These are phyloP conservation scores for Knoxdaviesia capensis DNA, from an alignment of 2,329 filamentous ascomycete genomes.

Conservation along the genomic window DNA sequence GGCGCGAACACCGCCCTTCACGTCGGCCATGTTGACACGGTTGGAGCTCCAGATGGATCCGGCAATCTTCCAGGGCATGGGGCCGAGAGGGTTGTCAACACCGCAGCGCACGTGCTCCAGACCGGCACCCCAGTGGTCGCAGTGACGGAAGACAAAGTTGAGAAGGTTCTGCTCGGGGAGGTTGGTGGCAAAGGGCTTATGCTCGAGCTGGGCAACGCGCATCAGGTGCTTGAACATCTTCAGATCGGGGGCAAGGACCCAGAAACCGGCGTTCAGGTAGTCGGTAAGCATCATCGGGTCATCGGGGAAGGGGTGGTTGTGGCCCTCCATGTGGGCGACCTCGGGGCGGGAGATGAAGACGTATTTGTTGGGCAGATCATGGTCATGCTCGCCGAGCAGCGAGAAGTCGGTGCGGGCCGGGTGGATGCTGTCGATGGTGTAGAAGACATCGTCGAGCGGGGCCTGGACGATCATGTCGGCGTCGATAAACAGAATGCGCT, in stretches of 20 bases:
- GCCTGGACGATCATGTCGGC: conserved; percentile 17
- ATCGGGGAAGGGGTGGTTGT: conserved; percentile 16
- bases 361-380: conserved; percentile 12
- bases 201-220: conserved; percentile 12
- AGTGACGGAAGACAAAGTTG: conserved; percentile 19
- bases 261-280: conserved; percentile 19
- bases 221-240: conserved; percentile 18
- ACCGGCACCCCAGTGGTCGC: conserved; percentile 4
- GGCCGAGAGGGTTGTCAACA: background rate
- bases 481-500: conserved; percentile 21
- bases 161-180: conserved; percentile 21
- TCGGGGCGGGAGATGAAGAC: conserved; percentile 15
- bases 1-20: conserved; percentile 2
- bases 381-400: conserved; percentile 11
- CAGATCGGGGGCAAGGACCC: conserved; percentile 16
- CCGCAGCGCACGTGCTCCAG: conserved; percentile 1
- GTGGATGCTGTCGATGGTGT: conserved; percentile 9
- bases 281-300: conserved; percentile 7
- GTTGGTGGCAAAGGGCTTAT: conserved; percentile 15
- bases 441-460: conserved; percentile 17
- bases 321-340: conserved; percentile 11
- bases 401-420: conserved; percentile 4
- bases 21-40: conserved; percentile 1
- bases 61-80: conserved; percentile 4
- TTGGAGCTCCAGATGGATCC: conserved; percentile 4